A percentile compares a stretch with the other conserved stretches of the same genome.
Evolutionary conservation across 805 yeast species (phyloP).

Genomic region (Ascoidea tarda): DNA sequence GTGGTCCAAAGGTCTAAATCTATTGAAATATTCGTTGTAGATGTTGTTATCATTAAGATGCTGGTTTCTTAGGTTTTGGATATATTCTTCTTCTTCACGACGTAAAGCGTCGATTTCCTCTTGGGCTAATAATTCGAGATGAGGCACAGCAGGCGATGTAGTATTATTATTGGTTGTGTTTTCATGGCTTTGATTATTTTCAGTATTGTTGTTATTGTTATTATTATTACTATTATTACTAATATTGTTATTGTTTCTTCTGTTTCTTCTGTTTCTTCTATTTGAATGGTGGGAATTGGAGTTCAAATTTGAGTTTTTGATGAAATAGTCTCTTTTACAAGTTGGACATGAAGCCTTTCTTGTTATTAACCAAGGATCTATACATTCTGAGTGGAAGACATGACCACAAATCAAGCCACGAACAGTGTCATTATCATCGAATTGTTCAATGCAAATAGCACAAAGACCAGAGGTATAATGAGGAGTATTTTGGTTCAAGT

Average conservation of each 20-base stretch:
- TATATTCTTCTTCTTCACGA: slow-evolving; percentile 18
- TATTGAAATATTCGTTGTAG: slow-evolving; percentile 4
- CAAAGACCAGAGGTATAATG: slow-evolving; percentile 59
- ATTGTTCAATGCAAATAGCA: slow-evolving; percentile 62
- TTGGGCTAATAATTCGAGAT: slow-evolving; percentile 4
- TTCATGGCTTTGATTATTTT: no score
- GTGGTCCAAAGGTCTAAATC: slow-evolving; percentile 22
- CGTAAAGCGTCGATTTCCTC: slow-evolving; percentile 7
- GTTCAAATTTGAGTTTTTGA: slow-evolving; percentile 9
- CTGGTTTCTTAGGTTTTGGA: background rate
- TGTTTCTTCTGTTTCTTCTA: background rate
- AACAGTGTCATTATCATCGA: slow-evolving; percentile 48
- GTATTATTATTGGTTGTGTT: no score
- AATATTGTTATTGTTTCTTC: slow-evolving; percentile 8
- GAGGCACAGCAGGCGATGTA: background rate
- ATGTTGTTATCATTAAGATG: slow-evolving; percentile 13
- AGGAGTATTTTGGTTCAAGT: slow-evolving; percentile 1
- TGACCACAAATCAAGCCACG: slow-evolving; percentile 74
- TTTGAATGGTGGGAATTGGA: background rate
- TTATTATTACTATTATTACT: slow-evolving; percentile 6
- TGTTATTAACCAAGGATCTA: slow-evolving; percentile 69
- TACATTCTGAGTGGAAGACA: slow-evolving; percentile 66
- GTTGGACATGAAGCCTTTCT: slow-evolving; percentile 74
- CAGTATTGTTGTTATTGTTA: slow-evolving; percentile 17
- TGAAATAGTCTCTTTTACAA: slow-evolving; percentile 57